Evolutionary conservation across 1,284 basidiomycete genomes (phyloP).

Genomic region (Naganishia albida): DNA sequence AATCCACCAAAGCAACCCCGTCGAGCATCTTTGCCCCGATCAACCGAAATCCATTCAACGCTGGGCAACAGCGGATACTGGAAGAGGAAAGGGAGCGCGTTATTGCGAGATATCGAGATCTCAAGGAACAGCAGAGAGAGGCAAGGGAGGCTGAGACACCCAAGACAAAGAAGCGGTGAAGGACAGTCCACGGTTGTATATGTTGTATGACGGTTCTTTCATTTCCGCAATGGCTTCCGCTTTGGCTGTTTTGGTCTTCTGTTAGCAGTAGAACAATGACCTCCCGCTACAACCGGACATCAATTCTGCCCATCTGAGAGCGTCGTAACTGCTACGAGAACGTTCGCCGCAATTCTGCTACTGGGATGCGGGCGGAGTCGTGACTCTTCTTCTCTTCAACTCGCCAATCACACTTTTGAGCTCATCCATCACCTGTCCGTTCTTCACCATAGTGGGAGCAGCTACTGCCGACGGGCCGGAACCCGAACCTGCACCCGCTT

Average conservation of each 20-base stretch:
- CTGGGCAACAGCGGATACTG: conserved; percentile 49
- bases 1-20: conserved; percentile 25
- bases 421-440: conserved; percentile 30
- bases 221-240: too few relatives aligned
- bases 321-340: too few relatives aligned
- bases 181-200: conserved; percentile 8
- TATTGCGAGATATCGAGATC: conserved; percentile 46
- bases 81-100: conserved; percentile 50
- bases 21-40: conserved; percentile 36
- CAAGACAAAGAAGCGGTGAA: conserved; percentile 28
- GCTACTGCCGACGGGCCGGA: background rate
- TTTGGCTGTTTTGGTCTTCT: too few relatives aligned
- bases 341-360: too few relatives aligned
- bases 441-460: background rate
- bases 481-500: background rate
- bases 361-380: background rate
- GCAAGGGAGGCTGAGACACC: conserved; percentile 23
- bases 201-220: background rate
- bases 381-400: conserved; percentile 16
- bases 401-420: conserved; percentile 32
- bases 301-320: too few relatives aligned
- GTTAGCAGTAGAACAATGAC: too few relatives aligned
- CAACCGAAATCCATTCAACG: conserved; percentile 44
- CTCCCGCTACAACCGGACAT: too few relatives aligned
- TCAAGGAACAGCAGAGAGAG: conserved; percentile 32